These are phyloP conservation scores for Celoporthe dispersa DNA, from an alignment of 2,329 filamentous ascomycete species.

Conservation along the genomic window DNA sequence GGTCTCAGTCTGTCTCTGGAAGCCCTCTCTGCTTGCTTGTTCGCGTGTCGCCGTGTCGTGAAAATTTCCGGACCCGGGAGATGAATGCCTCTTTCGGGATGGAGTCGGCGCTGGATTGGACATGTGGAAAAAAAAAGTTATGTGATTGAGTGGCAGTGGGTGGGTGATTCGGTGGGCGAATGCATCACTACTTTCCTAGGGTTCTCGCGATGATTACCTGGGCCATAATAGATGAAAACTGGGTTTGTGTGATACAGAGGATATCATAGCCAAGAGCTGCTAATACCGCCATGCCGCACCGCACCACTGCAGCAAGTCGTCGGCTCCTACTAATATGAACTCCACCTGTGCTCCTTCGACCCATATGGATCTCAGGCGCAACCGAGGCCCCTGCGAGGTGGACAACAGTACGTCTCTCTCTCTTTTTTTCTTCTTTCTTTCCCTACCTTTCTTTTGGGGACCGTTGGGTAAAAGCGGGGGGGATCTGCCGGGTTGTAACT, in stretches of 20 bases:
- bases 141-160: background rate
- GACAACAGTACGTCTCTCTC: background rate
- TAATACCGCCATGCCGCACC: background rate
- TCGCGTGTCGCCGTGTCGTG: background rate
- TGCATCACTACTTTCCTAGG: background rate
- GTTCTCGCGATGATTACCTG: background rate
- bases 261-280: background rate
- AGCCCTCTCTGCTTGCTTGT: background rate
- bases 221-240: background rate
- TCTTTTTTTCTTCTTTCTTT: background rate
- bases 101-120: background rate
- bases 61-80: slow-evolving; percentile 19
- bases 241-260: background rate
- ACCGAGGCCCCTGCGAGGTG: background rate
- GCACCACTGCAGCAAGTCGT: background rate
- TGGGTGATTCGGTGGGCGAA: background rate
- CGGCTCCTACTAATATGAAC: background rate
- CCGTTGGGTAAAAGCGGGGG: slow-evolving; percentile 16
- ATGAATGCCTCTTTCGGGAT: slow-evolving; percentile 14
- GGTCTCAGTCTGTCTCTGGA: background rate
- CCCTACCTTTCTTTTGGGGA: background rate
- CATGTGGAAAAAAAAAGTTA: too few relatives aligned
- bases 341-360: background rate
- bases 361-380: background rate
- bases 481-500: slow-evolving; percentile 26